These are phyloP conservation scores for Neurospora discreta DNA, from an alignment of 495 filamentous ascomycete species.

Conservation along the genomic window DNA sequence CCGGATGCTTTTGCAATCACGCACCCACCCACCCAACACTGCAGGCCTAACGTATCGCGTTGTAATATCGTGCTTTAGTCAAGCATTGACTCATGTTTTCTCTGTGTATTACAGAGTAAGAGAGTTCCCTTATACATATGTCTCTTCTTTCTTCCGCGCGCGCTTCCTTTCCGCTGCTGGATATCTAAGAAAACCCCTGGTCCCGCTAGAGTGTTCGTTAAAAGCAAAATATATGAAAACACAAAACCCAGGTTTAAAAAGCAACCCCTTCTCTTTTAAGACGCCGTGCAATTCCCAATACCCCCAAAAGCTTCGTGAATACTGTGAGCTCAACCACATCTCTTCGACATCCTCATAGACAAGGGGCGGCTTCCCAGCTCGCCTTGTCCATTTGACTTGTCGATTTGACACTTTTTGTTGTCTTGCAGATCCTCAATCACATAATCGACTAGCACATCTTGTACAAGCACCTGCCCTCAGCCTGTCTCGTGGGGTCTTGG, in stretches of 20 bases:
- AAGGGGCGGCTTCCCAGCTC: background rate
- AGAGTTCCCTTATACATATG: background rate
- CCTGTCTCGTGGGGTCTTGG: constrained; percentile 53
- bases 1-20: background rate
- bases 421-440: background rate
- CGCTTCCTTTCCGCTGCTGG: background rate
- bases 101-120: background rate
- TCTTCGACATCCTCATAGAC: background rate
- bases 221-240: background rate
- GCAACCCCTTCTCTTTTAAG: background rate
- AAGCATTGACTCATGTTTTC: background rate
- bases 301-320: background rate
- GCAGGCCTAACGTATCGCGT: background rate
- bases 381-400: background rate
- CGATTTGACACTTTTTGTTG: background rate
- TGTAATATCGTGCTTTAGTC: background rate
- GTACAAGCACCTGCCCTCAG: constrained; percentile 65
- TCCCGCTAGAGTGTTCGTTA: background rate
- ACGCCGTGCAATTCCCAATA: background rate
- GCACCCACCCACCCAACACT: background rate
- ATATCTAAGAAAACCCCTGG: background rate
- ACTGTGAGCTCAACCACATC: background rate
- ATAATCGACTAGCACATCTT: constrained; percentile 60
- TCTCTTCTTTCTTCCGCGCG: background rate
- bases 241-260: background rate